Conservation (phyloP, 345 rosid genomes). For the Brassica rapa region DNA sequence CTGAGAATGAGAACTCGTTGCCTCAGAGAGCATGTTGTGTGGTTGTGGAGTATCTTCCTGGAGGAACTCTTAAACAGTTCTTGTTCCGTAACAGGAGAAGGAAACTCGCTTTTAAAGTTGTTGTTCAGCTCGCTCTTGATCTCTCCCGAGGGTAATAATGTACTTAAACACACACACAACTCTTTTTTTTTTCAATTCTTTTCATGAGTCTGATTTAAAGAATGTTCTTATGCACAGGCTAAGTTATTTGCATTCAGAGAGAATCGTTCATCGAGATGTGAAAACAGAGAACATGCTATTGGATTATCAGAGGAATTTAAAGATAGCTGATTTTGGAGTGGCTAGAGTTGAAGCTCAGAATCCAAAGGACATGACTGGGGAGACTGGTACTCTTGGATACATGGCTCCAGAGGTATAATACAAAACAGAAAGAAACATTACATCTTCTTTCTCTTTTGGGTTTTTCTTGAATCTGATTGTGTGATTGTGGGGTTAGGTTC, state of each 20-base stretch:
- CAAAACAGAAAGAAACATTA: not conserved
- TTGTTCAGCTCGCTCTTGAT: slow-evolving; percentile 86
- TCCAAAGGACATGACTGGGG: slow-evolving; percentile 98
- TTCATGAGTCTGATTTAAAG: slow-evolving; percentile 2
- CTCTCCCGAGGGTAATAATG: slow-evolving; percentile 85
- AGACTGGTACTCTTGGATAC: slow-evolving; percentile 97
- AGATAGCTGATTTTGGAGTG: slow-evolving; percentile 99
- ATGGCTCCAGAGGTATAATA: slow-evolving; percentile 97
- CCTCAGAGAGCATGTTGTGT: slow-evolving; percentile 93
- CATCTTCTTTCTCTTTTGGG: not conserved
- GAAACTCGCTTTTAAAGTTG: slow-evolving; percentile 82
- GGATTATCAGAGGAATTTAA: slow-evolving; percentile 65
- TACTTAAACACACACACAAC: not conserved
- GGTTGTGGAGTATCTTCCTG: slow-evolving; percentile 85
- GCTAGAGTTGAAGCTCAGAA: slow-evolving; percentile 99
- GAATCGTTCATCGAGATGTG: slow-evolving; percentile 96
- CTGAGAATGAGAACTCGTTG: slow-evolving; percentile 44
- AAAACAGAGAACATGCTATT: slow-evolving; percentile 93
- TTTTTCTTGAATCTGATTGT: not conserved
- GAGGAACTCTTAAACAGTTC: slow-evolving; percentile 89
- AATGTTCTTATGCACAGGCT: slow-evolving; percentile 56
- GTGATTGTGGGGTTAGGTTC: slow-evolving; percentile 55
- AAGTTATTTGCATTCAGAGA: slow-evolving; percentile 87
- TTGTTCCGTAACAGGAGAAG: slow-evolving; percentile 78
- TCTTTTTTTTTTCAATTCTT: not conserved